These are phyloP conservation scores for Aspergillus leporis DNA, from an alignment of 495 filamentous ascomycete genomes.

Conservation along the genomic window DNA sequence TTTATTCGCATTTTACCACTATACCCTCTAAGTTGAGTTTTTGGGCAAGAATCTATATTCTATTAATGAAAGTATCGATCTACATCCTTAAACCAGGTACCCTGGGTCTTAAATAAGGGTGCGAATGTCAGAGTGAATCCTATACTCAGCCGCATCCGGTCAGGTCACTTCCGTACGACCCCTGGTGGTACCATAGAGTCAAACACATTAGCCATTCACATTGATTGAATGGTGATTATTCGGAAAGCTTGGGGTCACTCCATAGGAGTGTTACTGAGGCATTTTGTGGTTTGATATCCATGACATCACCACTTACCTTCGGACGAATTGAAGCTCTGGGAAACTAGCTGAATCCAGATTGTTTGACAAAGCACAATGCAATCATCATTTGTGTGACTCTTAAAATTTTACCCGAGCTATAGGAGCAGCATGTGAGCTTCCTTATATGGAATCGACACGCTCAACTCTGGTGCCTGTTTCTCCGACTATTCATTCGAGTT, in stretches of 20 bases:
- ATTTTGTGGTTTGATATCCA: not conserved
- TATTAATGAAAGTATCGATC: no score
- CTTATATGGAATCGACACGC: not conserved
- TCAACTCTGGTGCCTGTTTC: not conserved
- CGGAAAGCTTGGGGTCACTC: not conserved
- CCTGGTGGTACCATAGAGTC: not conserved
- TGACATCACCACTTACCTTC: conserved; percentile 13
- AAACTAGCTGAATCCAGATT: not conserved
- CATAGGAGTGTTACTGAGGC: not conserved
- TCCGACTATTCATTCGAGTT: not conserved
- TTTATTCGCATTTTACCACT: no score
- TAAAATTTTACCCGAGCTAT: not conserved
- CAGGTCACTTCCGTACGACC: not conserved
- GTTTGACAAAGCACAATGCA: not conserved
- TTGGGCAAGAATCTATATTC: no score
- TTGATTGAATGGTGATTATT: not conserved
- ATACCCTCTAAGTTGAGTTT: no score
- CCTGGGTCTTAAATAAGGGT: not conserved
- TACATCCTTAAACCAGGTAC: no score
- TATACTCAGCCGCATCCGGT: not conserved
- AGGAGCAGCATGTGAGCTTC: not conserved
- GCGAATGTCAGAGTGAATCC: not conserved
- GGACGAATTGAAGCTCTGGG: conserved; percentile 1
- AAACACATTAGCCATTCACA: not conserved
- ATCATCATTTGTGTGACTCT: not conserved